These are phyloP conservation scores for Fusarium odoratissimum DNA, from an alignment of 2,329 filamentous ascomycete genomes.

Conservation along the genomic window DNA sequence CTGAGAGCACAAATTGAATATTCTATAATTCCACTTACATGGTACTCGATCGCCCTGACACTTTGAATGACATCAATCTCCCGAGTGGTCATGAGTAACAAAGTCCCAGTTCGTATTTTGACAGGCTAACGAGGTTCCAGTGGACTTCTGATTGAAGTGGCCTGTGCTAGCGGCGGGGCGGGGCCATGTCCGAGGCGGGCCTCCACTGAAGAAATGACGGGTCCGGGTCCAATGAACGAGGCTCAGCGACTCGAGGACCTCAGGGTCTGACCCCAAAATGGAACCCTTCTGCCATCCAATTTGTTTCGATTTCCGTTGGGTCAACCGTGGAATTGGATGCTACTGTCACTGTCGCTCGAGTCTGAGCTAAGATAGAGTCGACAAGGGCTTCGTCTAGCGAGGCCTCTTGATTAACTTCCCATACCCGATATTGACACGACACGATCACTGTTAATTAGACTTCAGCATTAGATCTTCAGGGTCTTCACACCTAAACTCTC, in stretches of 20 bases:
- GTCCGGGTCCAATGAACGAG: not conserved
- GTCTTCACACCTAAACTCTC: not conserved
- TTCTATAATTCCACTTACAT: not conserved
- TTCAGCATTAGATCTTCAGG: not conserved
- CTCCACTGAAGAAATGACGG: not conserved
- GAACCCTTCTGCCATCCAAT: constrained; percentile 8
- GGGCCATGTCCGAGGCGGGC: not conserved
- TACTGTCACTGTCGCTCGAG: not conserved
- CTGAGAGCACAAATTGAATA: not conserved
- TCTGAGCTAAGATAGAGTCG: not conserved
- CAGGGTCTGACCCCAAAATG: constrained; percentile 30
- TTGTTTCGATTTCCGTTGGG: constrained; percentile 31
- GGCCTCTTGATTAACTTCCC: not conserved
- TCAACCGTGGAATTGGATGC: not conserved
- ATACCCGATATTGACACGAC: not conserved
- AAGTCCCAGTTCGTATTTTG: constrained; percentile 24
- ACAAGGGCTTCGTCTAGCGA: not conserved
- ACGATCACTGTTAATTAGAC: not conserved
- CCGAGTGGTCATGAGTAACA: constrained; percentile 1
- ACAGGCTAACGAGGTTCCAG: constrained; percentile 14
- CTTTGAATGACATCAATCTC: constrained; percentile 37
- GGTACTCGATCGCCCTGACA: not conserved
- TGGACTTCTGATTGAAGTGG: not conserved
- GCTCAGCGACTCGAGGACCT: constrained; percentile 1
- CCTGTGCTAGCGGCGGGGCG: constrained; percentile 13